Percentiles rank a stretch among this genome's conserved stretches.
These are phyloP conservation scores for Talaromyces thailandensis DNA, from an alignment of 495 filamentous ascomycete genomes.

Conservation along the genomic window DNA sequence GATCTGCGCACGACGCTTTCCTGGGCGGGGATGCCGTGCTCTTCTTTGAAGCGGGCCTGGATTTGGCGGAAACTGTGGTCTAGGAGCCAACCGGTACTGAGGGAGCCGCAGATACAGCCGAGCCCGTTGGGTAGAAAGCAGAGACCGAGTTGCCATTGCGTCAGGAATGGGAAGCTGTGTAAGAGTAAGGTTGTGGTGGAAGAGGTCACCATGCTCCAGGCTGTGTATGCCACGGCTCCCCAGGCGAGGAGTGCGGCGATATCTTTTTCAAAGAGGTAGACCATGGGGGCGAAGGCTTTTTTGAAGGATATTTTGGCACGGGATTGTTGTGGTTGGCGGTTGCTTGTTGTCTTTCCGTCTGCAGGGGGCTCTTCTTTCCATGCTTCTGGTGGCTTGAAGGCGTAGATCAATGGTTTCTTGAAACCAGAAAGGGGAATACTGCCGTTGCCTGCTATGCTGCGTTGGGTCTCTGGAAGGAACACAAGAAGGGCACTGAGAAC, in stretches of 20 bases:
- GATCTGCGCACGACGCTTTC: slow-evolving; percentile 1
- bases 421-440: slow-evolving; percentile 7
- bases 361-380: not conserved
- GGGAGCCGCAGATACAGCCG: slow-evolving; percentile 10
- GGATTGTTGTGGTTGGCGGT: not conserved
- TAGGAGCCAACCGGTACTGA: slow-evolving; percentile 12
- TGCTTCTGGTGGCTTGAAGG: not conserved
- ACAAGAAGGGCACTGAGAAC: slow-evolving; percentile 35
- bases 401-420: slow-evolving; percentile 1
- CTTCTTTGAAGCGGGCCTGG: slow-evolving; percentile 5
- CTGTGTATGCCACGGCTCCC: slow-evolving; percentile 16
- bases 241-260: slow-evolving; percentile 16
- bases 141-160: slow-evolving; percentile 11
- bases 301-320: slow-evolving; percentile 12
- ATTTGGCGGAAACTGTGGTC: slow-evolving; percentile 10
- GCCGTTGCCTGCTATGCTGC: slow-evolving; percentile 66
- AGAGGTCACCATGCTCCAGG: slow-evolving; percentile 24
- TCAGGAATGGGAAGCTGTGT: slow-evolving; percentile 9
- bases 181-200: slow-evolving; percentile 18
- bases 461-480: slow-evolving; percentile 57
- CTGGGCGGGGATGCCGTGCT: slow-evolving; percentile 5
- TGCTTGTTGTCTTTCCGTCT: slow-evolving; percentile 10
- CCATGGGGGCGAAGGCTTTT: slow-evolving; percentile 15
- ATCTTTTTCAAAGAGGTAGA: slow-evolving; percentile 15
- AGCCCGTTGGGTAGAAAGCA: slow-evolving; percentile 15